Conservation (phyloP, 805 yeast genomes). For the Teunomyces gatunensis region DNA sequence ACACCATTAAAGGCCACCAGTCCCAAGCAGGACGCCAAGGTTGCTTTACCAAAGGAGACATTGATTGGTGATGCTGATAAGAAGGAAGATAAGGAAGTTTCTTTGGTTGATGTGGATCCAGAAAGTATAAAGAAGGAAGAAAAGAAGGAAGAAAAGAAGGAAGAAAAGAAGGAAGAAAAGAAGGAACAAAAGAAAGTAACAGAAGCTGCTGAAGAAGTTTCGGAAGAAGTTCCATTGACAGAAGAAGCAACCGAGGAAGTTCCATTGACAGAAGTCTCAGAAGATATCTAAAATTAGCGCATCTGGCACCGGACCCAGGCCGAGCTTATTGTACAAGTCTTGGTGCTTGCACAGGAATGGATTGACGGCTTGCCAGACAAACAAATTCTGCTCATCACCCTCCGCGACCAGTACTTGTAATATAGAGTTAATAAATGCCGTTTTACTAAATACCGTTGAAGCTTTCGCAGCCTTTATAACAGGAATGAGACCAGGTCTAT, state of each 20-base stretch:
- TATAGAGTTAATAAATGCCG: background rate
- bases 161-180: slow-evolving; percentile 7
- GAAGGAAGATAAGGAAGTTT: slow-evolving; percentile 5
- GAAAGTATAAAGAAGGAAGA: slow-evolving; percentile 3
- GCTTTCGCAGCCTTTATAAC: slow-evolving; percentile 16
- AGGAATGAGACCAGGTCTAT: slow-evolving; percentile 39
- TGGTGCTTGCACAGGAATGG: slow-evolving; percentile 49
- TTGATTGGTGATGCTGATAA: slow-evolving; percentile 29
- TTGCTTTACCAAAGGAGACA: slow-evolving; percentile 41
- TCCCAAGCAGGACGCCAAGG: slow-evolving; percentile 21
- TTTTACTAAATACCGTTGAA: background rate
- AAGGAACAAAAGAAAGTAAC: slow-evolving; percentile 6
- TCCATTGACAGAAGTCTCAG: background rate
- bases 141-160: slow-evolving; percentile 6
- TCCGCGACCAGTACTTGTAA: slow-evolving; percentile 53
- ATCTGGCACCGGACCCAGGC: slow-evolving; percentile 57
- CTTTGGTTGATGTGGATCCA: background rate
- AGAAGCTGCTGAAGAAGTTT: slow-evolving; percentile 3
- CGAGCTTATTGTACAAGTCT: slow-evolving; percentile 51
- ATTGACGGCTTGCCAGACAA: slow-evolving; percentile 49
- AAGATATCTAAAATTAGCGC: slow-evolving; percentile 37
- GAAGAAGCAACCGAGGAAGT: slow-evolving; percentile 3
- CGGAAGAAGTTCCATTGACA: background rate
- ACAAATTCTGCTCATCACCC: slow-evolving; percentile 52
- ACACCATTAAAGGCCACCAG: slow-evolving; percentile 7